phyloP scores from a whole-genome alignment of 2,329 filamentous ascomycete genomes.

The Aspergillus caelatus region DNA sequence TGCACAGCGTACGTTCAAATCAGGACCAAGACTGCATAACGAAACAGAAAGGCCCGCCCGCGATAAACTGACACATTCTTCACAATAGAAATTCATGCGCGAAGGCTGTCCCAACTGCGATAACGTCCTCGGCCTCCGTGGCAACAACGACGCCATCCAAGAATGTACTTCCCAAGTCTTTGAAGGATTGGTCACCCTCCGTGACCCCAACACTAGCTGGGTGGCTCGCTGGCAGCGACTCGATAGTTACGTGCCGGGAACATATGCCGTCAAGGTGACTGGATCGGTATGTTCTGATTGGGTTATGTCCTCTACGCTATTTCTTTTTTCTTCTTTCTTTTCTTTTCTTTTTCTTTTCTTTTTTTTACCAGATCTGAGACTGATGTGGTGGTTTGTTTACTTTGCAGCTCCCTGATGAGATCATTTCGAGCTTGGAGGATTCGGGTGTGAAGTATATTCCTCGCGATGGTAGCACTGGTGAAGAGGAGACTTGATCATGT shows the following conservation, averaged over 20 bases:
- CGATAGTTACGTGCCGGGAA: constrained; percentile 81
- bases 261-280: constrained; percentile 94
- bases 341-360: too few relatives aligned
- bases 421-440: constrained; percentile 58
- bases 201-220: constrained; percentile 84
- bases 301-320: not conserved
- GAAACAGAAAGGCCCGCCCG: not conserved
- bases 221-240: constrained; percentile 95
- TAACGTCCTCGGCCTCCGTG: constrained; percentile 79
- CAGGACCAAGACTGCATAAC: not conserved
- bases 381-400: not conserved
- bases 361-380: not conserved
- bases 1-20: constrained; percentile 64
- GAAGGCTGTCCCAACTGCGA: constrained; percentile 97
- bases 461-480: constrained; percentile 53
- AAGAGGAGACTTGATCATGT: constrained; percentile 42
- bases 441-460: constrained; percentile 65
- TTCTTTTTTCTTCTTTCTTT: too few relatives aligned
- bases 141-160: constrained; percentile 77
- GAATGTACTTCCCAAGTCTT: constrained; percentile 96
- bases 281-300: constrained; percentile 61
- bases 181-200: constrained; percentile 85
- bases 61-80: not conserved
- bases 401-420: constrained; percentile 58
- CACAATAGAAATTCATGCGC: constrained; percentile 74